Base-by-base conservation (phyloP, 345 rosid genomes). In the Acer campestre region DNA sequence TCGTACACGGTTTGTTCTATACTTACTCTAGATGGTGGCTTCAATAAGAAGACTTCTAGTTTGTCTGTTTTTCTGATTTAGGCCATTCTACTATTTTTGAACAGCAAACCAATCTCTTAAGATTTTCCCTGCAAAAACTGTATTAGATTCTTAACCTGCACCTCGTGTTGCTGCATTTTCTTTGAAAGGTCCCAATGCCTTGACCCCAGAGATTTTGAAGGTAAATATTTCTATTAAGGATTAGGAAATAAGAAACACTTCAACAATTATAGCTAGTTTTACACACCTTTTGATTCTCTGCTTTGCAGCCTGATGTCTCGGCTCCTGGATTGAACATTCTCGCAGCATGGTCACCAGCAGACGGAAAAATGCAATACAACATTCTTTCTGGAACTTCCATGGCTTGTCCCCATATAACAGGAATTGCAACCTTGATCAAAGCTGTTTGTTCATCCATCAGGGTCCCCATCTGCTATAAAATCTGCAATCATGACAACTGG, bases 401-500 rank as follows among this genome's bases (percentile, higher is more conserved):
- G 93, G 86, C 94, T 71, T 85, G 90, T 65, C 94, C 93, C 31
- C 97, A 92, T 70, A 84, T 89, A 27, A 84, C 91, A 0, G 94
- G 97, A 71, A 85, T 89, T 16, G 94, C 89, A 38, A 82, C 92
- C 71, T 81, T 88, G 85, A 77, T 88, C 69, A 88, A 82, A 80
- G 82, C 91, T 7, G 88, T 88, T 76, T 77, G 88, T 88, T 76
- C 79, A 86, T 76, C 89, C 88, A 3, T 72, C 80, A 0, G 86
- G 91, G 91, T 86, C 91, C 64, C 85, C 92, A 20, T 80, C 95
- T 13, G 90, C 92, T 8, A 62, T 89, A 69, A 88, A 86, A 86
- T 91, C 95, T 25, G 93, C 93, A 27, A 91, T 88, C 85, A 91
- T 91, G 92, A 91, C 95, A 23, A 88, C 93, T 0, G 92, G 93